These are phyloP conservation scores for Cantharellus anzutake DNA, from an alignment of 768 basidiomycete species.

Conservation along the genomic window DNA sequence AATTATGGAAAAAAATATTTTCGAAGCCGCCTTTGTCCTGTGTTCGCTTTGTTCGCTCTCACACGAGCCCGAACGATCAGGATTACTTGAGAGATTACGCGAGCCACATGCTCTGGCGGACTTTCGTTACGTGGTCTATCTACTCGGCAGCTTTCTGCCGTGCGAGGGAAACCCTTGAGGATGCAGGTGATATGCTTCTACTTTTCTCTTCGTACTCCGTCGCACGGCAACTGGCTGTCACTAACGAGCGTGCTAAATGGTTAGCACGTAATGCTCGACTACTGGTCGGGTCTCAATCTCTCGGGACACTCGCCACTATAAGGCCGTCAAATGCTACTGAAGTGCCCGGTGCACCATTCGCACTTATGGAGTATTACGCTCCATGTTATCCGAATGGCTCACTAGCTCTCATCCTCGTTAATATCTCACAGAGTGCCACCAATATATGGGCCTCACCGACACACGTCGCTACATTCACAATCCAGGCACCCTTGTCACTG, in stretches of 20 bases:
- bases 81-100: no score
- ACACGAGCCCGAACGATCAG: no score
- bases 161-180: conserved; percentile 26
- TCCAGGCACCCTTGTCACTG: conserved; percentile 18
- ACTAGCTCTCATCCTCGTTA: conserved; percentile 31
- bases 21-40: no score
- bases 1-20: no score
- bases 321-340: conserved; percentile 24
- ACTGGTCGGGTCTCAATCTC: conserved; percentile 22
- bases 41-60: no score
- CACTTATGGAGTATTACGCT: conserved; percentile 37
- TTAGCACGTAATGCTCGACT: conserved; percentile 27
- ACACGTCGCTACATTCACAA: conserved; percentile 28
- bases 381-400: conserved; percentile 29
- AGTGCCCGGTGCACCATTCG: conserved; percentile 26
- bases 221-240: background rate
- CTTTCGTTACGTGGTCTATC: no score
- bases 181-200: conserved; percentile 23
- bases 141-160: background rate
- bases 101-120: no score
- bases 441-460: conserved; percentile 25
- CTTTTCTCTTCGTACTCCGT: background rate
- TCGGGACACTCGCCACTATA: conserved; percentile 33
- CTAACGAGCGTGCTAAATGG: background rate
- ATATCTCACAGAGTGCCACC: conserved; percentile 34